phyloP scores from a whole-genome alignment of 192 early-diverging fungal genomes.

The Coemansia furcata region DNA sequence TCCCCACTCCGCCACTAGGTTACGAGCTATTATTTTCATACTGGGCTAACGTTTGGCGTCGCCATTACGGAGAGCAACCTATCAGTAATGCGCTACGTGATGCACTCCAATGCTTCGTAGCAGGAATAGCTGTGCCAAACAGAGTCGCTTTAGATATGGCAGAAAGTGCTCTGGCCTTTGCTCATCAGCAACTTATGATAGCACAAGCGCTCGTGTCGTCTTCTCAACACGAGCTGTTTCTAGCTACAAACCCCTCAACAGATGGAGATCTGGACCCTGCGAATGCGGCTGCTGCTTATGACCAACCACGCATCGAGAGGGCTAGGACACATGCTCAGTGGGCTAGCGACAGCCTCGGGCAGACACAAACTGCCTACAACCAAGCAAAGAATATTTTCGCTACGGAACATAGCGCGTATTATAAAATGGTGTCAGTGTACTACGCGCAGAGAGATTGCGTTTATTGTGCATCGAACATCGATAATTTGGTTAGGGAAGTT shows the following conservation, averaged over 20 bases:
- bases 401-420: not conserved
- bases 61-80: not conserved
- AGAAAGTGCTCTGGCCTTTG: not conserved
- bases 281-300: not conserved
- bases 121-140: not conserved
- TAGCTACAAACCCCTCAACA: not conserved
- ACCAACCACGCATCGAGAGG: not conserved
- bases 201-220: not conserved
- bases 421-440: not conserved
- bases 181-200: not conserved
- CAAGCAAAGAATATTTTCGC: not conserved
- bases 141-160: not conserved
- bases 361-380: not conserved
- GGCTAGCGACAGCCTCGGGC: not conserved
- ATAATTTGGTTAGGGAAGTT: not conserved
- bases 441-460: not conserved
- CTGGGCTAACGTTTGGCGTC: not conserved
- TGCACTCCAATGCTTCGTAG: not conserved
- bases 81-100: not conserved
- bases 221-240: not conserved
- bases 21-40: not conserved
- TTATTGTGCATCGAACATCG: not conserved
- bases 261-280: not conserved
- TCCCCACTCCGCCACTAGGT: not conserved
- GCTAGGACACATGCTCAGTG: not conserved